Percentiles rank a stretch among this genome's conserved stretches.
Conservation (phyloP, 78 protist genomes). For the Dictyostelium capitatum region DNA sequence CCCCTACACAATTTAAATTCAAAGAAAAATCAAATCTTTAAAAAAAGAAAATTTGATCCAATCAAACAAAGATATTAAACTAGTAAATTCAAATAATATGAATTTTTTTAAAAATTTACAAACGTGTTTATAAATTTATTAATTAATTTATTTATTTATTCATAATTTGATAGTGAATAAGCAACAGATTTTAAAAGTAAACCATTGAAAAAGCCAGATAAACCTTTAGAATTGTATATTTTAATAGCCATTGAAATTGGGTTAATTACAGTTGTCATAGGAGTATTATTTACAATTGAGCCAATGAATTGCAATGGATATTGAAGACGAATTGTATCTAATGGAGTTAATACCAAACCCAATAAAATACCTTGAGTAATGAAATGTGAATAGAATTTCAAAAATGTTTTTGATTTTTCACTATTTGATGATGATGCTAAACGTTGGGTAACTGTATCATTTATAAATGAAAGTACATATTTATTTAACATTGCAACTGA, state of each 20-base stretch:
- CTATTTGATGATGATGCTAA: not conserved
- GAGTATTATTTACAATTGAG: not conserved
- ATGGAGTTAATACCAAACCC: not conserved
- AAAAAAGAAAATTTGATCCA: too few relatives aligned
- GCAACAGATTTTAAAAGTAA: not conserved
- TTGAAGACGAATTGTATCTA: not conserved
- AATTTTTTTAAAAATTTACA: too few relatives aligned
- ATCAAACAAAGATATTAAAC: too few relatives aligned
- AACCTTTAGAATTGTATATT: not conserved
- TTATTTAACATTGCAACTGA: not conserved
- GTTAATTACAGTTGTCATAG: not conserved
- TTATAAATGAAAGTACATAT: not conserved
- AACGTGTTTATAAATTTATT: too few relatives aligned
- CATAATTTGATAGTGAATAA: too few relatives aligned
- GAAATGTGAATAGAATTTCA: not conserved
- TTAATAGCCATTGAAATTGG: conserved; percentile 3
- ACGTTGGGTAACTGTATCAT: not conserved
- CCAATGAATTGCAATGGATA: not conserved
- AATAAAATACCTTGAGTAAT: not conserved
- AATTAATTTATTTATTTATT: too few relatives aligned
- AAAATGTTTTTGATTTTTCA: not conserved
- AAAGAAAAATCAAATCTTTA: too few relatives aligned
- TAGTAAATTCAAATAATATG: too few relatives aligned
- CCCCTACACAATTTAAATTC: too few relatives aligned
- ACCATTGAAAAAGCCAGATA: not conserved